These are phyloP conservation scores for Globisporangium emineosum DNA, from an alignment of 352 stramenopile genomes.

Conservation along the genomic window DNA sequence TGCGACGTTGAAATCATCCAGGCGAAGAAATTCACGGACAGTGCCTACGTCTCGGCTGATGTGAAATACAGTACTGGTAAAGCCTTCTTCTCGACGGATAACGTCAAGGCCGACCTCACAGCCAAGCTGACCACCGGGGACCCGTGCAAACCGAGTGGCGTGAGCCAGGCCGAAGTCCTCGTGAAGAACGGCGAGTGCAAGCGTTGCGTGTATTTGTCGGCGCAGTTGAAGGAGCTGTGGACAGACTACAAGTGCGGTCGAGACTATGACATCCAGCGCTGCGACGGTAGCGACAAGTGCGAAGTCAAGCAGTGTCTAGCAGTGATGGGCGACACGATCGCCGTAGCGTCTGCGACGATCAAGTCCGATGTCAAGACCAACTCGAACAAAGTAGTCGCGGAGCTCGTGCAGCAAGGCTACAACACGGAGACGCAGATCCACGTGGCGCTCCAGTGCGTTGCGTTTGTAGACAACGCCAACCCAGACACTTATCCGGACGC, in stretches of 20 bases:
- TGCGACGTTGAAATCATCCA: slow-evolving; percentile 29
- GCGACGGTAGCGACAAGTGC: slow-evolving; percentile 40
- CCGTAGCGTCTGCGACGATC: slow-evolving; percentile 31
- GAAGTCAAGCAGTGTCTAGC: slow-evolving; percentile 50
- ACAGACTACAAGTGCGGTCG: slow-evolving; percentile 55
- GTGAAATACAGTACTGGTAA: too few species aligned
- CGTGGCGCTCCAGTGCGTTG: slow-evolving; percentile 41
- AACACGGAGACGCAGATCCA: slow-evolving; percentile 65
- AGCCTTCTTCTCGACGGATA: slow-evolving; percentile 26
- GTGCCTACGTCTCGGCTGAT: too few species aligned
- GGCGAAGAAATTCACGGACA: too few species aligned
- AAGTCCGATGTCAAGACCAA: slow-evolving; percentile 18
- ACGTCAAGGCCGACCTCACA: slow-evolving; percentile 27
- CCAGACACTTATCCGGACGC: not conserved
- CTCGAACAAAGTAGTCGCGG: slow-evolving; percentile 33
- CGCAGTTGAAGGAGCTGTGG: slow-evolving; percentile 48
- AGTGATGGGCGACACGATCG: slow-evolving; percentile 44
- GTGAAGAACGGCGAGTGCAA: slow-evolving; percentile 34
- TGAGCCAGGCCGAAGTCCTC: slow-evolving; percentile 17
- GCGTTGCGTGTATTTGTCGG: slow-evolving; percentile 45
- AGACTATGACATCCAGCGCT: slow-evolving; percentile 43
- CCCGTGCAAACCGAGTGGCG: too few species aligned
- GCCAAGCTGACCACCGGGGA: not conserved
- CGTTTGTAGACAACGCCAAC: slow-evolving; percentile 9
- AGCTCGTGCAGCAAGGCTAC: slow-evolving; percentile 35